Evolutionary conservation across 345 rosid species (phyloP).

Genomic region (Ricinus communis): DNA sequence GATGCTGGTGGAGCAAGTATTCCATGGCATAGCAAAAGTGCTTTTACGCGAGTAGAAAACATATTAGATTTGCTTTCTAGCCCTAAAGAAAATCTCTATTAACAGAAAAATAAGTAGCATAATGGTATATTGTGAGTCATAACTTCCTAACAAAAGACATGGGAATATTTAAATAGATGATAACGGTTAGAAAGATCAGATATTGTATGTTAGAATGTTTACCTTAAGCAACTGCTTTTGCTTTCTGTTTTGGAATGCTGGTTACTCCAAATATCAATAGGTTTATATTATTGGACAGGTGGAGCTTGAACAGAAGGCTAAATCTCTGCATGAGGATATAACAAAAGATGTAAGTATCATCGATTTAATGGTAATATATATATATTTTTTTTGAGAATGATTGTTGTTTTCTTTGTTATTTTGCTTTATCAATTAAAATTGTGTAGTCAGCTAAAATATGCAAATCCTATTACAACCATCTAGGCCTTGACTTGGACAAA

Average conservation of each 20-base stretch:
- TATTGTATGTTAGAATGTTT: neutral
- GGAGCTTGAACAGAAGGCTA: constrained; percentile 33
- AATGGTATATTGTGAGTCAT: no score
- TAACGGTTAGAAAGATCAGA: no score
- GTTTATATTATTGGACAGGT: constrained; percentile 7
- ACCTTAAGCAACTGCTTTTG: neutral
- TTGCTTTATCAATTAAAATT: no score
- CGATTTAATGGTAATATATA: neutral
- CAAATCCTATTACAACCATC: neutral
- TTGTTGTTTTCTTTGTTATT: neutral
- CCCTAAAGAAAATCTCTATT: no score
- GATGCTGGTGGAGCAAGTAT: no score
- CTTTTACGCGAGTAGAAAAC: no score
- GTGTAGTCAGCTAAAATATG: neutral
- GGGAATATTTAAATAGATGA: no score
- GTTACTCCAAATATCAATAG: neutral
- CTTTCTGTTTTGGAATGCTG: neutral
- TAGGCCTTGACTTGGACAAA: neutral
- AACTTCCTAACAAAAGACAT: no score
- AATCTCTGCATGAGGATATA: constrained; percentile 26
- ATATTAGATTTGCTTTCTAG: no score
- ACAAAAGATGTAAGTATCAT: constrained; percentile 26
- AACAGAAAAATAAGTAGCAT: no score
- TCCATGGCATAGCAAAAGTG: no score
- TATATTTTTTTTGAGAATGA: no score